Conservation (phyloP, 2,329 filamentous ascomycete species). For the Curvularia spicifera region DNA sequence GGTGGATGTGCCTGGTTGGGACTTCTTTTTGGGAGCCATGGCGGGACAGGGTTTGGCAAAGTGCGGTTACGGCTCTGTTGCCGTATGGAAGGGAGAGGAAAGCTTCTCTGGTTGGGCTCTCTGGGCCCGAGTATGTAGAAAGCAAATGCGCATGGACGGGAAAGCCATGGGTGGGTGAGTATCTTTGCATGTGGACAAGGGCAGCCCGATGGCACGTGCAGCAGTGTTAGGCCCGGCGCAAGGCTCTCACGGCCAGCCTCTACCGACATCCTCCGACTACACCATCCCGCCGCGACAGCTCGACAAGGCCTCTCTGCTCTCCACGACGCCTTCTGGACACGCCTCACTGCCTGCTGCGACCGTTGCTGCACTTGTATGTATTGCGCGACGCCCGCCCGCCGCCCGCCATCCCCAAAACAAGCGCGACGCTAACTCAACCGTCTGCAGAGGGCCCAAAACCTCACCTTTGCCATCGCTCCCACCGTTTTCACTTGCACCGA, state of each 20-base stretch:
- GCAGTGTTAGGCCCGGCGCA: conserved; percentile 17
- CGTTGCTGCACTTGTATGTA: conserved; percentile 9
- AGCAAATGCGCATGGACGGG: neutral
- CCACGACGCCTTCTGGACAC: neutral
- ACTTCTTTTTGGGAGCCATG: conserved; percentile 46
- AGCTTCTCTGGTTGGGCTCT: neutral
- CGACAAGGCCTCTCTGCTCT: conserved; percentile 6
- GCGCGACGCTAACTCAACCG: conserved; percentile 23
- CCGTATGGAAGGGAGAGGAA: neutral
- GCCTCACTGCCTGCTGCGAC: neutral
- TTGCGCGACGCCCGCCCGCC: conserved; percentile 14
- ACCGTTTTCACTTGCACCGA: conserved; percentile 19
- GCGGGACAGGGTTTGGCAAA: neutral
- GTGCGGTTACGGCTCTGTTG: neutral
- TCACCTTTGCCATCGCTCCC: conserved; percentile 3
- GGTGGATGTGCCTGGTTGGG: conserved; percentile 13
- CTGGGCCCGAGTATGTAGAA: neutral
- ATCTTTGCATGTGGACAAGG: neutral
- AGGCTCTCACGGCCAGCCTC: conserved; percentile 15
- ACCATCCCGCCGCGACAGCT: conserved; percentile 13
- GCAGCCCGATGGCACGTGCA: conserved; percentile 17
- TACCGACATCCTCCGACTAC: conserved; percentile 11
- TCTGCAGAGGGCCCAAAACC: conserved; percentile 24
- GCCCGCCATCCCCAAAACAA: conserved; percentile 10
- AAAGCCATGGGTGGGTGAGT: neutral